phyloP scores from a whole-genome alignment of 257 asterid species.

The Forsythia viridissima region DNA sequence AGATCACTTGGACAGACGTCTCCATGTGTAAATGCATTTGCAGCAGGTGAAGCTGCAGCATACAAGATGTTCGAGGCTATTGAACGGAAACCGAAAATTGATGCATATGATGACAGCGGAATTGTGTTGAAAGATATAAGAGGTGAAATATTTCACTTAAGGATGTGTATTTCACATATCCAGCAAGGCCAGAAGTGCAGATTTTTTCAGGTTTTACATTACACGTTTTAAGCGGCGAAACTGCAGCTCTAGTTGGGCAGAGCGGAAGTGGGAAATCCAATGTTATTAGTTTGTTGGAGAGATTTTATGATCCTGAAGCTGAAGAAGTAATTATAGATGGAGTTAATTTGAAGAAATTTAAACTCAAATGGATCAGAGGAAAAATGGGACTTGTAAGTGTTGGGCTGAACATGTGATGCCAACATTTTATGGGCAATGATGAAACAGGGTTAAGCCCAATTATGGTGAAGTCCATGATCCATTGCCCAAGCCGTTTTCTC shows the following conservation, averaged over 20 bases:
- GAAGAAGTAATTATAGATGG: conserved; percentile 66
- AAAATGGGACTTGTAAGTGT: conserved; percentile 68
- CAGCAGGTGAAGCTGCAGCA: conserved; percentile 70
- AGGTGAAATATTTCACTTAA: conserved; percentile 70
- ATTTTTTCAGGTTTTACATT: conserved; percentile 67
- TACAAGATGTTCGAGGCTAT: conserved; percentile 64
- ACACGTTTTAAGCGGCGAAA: conserved; percentile 47
- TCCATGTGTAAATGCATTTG: conserved; percentile 57
- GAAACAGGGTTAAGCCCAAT: too few species aligned
- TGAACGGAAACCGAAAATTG: conserved; percentile 49
- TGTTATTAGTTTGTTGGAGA: conserved; percentile 58
- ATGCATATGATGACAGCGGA: conserved; percentile 51
- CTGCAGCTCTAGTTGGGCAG: conserved; percentile 76
- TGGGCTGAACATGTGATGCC: too few species aligned
- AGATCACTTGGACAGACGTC: conserved; percentile 69
- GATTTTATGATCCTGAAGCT: conserved; percentile 73
- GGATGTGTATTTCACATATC: conserved; percentile 63
- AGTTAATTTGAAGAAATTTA: conserved; percentile 43
- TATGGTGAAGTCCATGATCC: too few species aligned
- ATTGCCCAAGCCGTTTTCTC: too few species aligned
- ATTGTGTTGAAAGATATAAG: conserved; percentile 41
- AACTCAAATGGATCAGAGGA: conserved; percentile 58
- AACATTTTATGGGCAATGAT: too few species aligned
- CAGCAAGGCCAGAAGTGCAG: conserved; percentile 74
- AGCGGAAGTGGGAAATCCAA: conserved; percentile 92